Evolutionary conservation across 1,284 basidiomycete species (phyloP), one percentile per base, ranked within the genome.

Genomic region (Boletellus dicymbophilus): DNA sequence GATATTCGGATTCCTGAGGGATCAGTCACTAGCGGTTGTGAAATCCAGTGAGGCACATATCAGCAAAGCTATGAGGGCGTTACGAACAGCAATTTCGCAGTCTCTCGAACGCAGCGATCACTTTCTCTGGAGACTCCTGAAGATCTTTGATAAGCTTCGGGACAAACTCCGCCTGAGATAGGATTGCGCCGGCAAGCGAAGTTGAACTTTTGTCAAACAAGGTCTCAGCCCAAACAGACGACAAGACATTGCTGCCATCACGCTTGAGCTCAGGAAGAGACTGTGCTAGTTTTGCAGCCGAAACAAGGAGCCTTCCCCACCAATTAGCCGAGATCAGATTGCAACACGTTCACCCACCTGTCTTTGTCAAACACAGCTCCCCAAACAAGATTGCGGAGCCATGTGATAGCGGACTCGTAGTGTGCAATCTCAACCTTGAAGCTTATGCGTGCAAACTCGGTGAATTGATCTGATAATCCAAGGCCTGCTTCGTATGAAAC

Each of bases 251-350:
- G 61, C 77, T 83, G 2, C 95, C 97, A 61, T 94, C 90, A 39
- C 97, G 82, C 77, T 98, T 99, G 65, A 93, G 78, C 62, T 95
- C 88, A 0, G 97, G 97, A n/a, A 99, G 76, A 23, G 87, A 87
- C 68, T 98, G 96, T 37, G 90, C 83, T 44, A 94, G 82, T 72
- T 98, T 98, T 22, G 94, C 92, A 36, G 93, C 77, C 37, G 85
- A 87, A 37, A 99, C 86, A 61, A 88, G 84, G 30, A 99, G 74
- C 45, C 94, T 94, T 58, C 30, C 23, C 44, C 40, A 46, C 48
- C 7, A 38, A 57, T 57, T 57, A 54, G 44, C 10, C 25, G 44
- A 10, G 18, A n/a, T 43, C 25, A 43, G 33, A 34, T 15, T 8
- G 16, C 15, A 30, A 37, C 48, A 43, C 44, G 26, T 12, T 37